These are phyloP conservation scores for Thraustochytrium sp. DNA, from an alignment of 352 stramenopile genomes.

Conservation along the genomic window DNA sequence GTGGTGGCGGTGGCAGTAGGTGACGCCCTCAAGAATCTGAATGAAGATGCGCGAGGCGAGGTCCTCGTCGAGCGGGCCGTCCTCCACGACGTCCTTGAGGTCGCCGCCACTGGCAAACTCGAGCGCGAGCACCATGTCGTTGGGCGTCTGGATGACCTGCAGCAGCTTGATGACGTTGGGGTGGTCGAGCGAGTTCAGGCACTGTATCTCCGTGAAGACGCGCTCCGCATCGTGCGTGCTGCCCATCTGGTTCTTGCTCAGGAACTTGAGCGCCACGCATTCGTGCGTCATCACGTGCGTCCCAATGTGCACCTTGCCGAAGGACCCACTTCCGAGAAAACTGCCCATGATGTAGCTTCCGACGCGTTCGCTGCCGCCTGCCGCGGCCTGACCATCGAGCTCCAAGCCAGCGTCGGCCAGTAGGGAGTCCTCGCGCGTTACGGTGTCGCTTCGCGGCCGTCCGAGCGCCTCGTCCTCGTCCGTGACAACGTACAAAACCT, in stretches of 20 bases:
- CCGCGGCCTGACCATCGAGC: too few relatives aligned
- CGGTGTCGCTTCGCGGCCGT: not conserved
- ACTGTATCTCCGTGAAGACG: constrained; percentile 44
- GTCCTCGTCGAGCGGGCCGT: constrained; percentile 4
- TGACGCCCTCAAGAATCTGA: constrained; percentile 38
- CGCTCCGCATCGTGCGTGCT: constrained; percentile 26
- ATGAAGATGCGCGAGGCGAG: constrained; percentile 41
- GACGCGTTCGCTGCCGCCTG: not conserved
- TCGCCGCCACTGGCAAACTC: constrained; percentile 28
- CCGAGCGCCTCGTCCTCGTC: not conserved
- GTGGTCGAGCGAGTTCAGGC: constrained; percentile 38
- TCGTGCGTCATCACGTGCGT: constrained; percentile 38
- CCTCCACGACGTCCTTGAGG: constrained; percentile 34
- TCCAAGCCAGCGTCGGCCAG: not conserved
- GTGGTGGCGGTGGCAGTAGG: constrained; percentile 43
- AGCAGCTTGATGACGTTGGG: constrained; percentile 42
- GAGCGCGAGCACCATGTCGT: constrained; percentile 39
- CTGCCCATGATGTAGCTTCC: constrained; percentile 29
- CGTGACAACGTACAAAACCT: constrained; percentile 9
- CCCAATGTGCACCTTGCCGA: constrained; percentile 40
- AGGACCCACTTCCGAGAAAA: constrained; percentile 42
- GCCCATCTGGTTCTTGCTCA: constrained; percentile 32
- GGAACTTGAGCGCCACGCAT: constrained; percentile 27
- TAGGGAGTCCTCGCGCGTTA: not conserved
- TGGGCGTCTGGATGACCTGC: constrained; percentile 10